A percentile compares a stretch with the other conserved stretches of the same genome.
Conservation (phyloP, 2,329 filamentous ascomycete genomes). For the Diaporthe nobilis region DNA sequence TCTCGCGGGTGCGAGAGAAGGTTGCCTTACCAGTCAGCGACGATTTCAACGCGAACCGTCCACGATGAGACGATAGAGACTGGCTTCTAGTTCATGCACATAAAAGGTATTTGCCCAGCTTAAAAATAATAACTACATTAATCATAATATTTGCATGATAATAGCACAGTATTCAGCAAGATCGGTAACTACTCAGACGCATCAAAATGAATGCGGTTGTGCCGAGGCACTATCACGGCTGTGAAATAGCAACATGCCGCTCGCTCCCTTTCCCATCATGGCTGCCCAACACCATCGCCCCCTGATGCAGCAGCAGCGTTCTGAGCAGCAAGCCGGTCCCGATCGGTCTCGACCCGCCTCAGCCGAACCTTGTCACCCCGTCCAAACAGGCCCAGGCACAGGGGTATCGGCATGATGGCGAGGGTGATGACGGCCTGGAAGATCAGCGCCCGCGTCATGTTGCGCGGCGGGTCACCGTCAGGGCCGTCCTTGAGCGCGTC, state of each 20-base stretch:
- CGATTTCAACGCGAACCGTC: neutral
- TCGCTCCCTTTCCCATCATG: neutral
- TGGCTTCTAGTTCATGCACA: neutral
- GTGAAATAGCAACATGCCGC: neutral
- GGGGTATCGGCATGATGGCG: slow-evolving; percentile 74
- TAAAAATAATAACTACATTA: neutral
- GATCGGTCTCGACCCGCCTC: slow-evolving; percentile 64
- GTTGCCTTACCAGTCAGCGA: too few species aligned
- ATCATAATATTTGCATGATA: slow-evolving; percentile 17
- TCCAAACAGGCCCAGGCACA: slow-evolving; percentile 81
- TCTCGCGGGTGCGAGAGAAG: neutral
- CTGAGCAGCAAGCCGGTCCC: slow-evolving; percentile 25
- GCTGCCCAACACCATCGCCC: slow-evolving; percentile 40
- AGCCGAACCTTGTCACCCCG: slow-evolving; percentile 64
- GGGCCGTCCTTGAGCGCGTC: slow-evolving; percentile 76
- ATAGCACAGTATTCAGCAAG: neutral
- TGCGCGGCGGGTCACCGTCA: slow-evolving; percentile 70
- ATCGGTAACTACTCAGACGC: neutral
- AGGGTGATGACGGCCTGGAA: slow-evolving; percentile 83
- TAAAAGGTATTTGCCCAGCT: neutral
- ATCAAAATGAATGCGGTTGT: neutral
- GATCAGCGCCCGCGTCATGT: slow-evolving; percentile 82
- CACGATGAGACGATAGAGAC: neutral
- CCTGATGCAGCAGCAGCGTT: slow-evolving; percentile 42
- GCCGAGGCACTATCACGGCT: neutral